These are phyloP conservation scores for Cyanodermella asteris DNA, from an alignment of 2,329 filamentous ascomycete species.

Conservation along the genomic window DNA sequence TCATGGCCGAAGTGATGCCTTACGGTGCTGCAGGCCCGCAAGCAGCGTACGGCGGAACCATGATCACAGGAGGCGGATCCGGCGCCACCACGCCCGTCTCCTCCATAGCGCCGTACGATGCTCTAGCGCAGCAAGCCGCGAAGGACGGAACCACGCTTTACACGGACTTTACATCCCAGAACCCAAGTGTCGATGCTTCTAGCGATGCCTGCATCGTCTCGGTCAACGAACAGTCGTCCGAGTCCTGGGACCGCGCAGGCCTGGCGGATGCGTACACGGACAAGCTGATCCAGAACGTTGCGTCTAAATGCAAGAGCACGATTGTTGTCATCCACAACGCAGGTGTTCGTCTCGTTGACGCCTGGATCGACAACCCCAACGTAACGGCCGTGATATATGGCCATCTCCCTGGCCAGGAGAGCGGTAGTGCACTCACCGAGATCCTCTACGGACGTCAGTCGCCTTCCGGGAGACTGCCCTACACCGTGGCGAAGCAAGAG, in stretches of 20 bases:
- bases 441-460: slow-evolving; percentile 60
- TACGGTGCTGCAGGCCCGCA: slow-evolving; percentile 11
- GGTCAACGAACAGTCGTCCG: too few relatives aligned
- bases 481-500: slow-evolving; percentile 56
- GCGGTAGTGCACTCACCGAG: slow-evolving; percentile 59
- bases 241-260: too few relatives aligned
- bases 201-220: too few relatives aligned
- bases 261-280: too few relatives aligned
- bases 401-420: slow-evolving; percentile 70
- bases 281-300: slow-evolving; percentile 48
- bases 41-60: slow-evolving; percentile 26
- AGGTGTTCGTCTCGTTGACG: slow-evolving; percentile 59
- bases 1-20: too few relatives aligned
- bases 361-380: slow-evolving; percentile 55
- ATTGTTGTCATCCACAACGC: slow-evolving; percentile 78
- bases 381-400: slow-evolving; percentile 64
- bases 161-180: slow-evolving; percentile 32
- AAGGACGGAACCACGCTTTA: slow-evolving; percentile 35
- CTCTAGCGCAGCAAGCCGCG: too few relatives aligned
- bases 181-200: slow-evolving; percentile 31
- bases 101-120: too few relatives aligned
- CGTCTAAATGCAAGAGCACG: slow-evolving; percentile 44
- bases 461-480: slow-evolving; percentile 64
- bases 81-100: too few relatives aligned
- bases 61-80: slow-evolving; percentile 24